A percentile compares a stretch with the other conserved stretches of the same genome.
phyloP scores from a whole-genome alignment of 2,329 filamentous ascomycete genomes.

The Fusarium mexicanum region DNA sequence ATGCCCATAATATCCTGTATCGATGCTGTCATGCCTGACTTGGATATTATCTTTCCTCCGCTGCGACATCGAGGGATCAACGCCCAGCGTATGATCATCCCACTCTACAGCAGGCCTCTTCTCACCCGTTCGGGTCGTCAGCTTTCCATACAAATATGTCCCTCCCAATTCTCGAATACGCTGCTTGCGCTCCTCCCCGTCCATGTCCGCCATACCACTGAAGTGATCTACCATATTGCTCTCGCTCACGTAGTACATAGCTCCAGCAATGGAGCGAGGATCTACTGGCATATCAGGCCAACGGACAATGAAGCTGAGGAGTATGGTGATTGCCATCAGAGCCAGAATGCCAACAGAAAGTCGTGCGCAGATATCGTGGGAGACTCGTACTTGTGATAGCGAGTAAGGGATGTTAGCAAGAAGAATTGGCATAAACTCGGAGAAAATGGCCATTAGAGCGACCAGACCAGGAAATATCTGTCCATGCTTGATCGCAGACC shows the following conservation, averaged over 20 bases:
- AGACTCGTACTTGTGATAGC: constrained; percentile 51
- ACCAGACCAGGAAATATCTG: constrained; percentile 53
- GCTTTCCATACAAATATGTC: constrained; percentile 37
- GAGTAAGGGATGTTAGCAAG: constrained; percentile 61
- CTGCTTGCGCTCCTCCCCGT: constrained; percentile 30
- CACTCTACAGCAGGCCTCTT: constrained; percentile 40
- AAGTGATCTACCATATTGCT: constrained; percentile 41
- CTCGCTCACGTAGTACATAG: constrained; percentile 54
- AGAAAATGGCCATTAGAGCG: constrained; percentile 55
- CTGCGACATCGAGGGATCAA: constrained; percentile 4
- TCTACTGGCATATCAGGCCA: constrained; percentile 59
- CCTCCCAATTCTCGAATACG: constrained; percentile 39
- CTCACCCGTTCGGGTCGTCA: constrained; percentile 31
- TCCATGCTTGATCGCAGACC: constrained; percentile 38
- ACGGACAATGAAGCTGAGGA: constrained; percentile 52
- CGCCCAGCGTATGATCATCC: constrained; percentile 35
- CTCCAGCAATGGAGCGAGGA: constrained; percentile 57
- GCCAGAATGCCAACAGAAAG: constrained; percentile 52
- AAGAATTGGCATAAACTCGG: constrained; percentile 61
- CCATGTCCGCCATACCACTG: constrained; percentile 35
- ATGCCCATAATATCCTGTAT: constrained; percentile 36
- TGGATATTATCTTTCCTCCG: constrained; percentile 2
- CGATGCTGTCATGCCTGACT: constrained; percentile 25
- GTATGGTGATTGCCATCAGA: constrained; percentile 54
- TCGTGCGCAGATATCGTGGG: constrained; percentile 54